Base-by-base conservation (phyloP, 2,329 filamentous ascomycete species). In the Balansia obtecta region DNA sequence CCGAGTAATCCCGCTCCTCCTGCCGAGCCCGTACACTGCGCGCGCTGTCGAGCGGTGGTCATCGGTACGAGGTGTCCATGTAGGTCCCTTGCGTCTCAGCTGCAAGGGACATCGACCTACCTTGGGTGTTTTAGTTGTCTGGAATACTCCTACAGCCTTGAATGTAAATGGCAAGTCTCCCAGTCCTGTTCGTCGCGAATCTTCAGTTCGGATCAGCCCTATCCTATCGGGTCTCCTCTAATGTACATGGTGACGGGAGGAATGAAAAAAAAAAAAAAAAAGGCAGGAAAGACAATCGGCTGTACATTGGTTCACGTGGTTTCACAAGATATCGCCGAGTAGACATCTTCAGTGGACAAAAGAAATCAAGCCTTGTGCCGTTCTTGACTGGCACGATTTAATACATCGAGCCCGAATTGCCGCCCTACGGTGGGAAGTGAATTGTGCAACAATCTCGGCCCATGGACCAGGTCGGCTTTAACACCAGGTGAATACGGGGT, bases 401-500 rank as follows among this genome's bases (percentile, higher is more conserved):
- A n/a, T n/a, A n/a, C n/a, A n/a, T n/a, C 20, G 20, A 43, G 41
- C 41, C 15, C 41, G 30, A 18, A 13, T 27, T 43, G 22, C 13
- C 12, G 22, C 22, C 20, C 18, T 27, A 4, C 18, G 11, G 18
- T 22, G 15, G 15, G 15, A 43, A 1, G 22, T 13, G 34, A 30
- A 4, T 22, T 43, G 9, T 27, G 41, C 13, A 20, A 15, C 3
- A 10, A 16, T 41, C 7, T 18, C 20, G 9, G 8, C n/a, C n/a
- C 13, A 11, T 41, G 39, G 11, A 20, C 18, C n/a, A 11, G 11
- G 18, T 12, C 34, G 7, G 13, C 22, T 8, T 46, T 30, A 97
- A 73, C 93, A 98, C 87, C 93, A 98, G 43, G 87, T 95, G 68
- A 98, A 98, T 33, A 98, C 89, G 2, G 93, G 93, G 63, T 95